These are phyloP conservation scores for Cicer arietinum DNA, from an alignment of 306 rosid species.

Conservation along the genomic window DNA sequence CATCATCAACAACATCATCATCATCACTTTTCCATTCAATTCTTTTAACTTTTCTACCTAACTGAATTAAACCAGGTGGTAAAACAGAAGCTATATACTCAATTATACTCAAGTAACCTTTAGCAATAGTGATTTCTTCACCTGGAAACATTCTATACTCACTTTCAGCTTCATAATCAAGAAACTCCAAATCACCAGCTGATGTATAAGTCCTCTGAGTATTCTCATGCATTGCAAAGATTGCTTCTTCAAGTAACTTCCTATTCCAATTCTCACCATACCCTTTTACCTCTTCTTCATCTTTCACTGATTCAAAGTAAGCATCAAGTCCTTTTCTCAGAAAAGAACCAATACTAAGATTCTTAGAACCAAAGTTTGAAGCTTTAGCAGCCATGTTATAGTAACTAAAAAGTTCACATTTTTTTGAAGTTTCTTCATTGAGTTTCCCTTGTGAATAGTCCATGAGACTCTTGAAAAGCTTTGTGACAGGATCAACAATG, in stretches of 20 bases:
- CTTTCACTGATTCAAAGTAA: slow-evolving; percentile 57
- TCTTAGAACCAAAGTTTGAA: slow-evolving; percentile 42
- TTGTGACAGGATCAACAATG: slow-evolving; percentile 66
- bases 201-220: slow-evolving; percentile 88
- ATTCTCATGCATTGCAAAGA: slow-evolving; percentile 80
- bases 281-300: slow-evolving; percentile 54
- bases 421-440: slow-evolving; percentile 29
- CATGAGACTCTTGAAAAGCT: slow-evolving; percentile 76
- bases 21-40: slow-evolving; percentile 68
- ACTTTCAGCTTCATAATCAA: slow-evolving; percentile 81
- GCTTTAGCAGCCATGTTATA: slow-evolving; percentile 48
- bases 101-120: slow-evolving; percentile 78
- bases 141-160: slow-evolving; percentile 91
- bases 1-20: slow-evolving; percentile 1
- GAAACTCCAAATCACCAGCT: slow-evolving; percentile 68
- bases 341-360: slow-evolving; percentile 74
- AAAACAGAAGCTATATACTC: slow-evolving; percentile 73
- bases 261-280: slow-evolving; percentile 63
- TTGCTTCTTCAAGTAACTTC: slow-evolving; percentile 66
- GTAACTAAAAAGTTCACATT: slow-evolving; percentile 39
- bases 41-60: slow-evolving; percentile 63
- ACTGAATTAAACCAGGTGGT: slow-evolving; percentile 76
- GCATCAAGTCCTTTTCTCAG: slow-evolving; percentile 67
- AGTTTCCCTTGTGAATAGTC: slow-evolving; percentile 68
- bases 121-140: slow-evolving; percentile 86